These are phyloP conservation scores for Starmerella scarabaei DNA, from an alignment of 805 yeast genomes.

Conservation along the genomic window DNA sequence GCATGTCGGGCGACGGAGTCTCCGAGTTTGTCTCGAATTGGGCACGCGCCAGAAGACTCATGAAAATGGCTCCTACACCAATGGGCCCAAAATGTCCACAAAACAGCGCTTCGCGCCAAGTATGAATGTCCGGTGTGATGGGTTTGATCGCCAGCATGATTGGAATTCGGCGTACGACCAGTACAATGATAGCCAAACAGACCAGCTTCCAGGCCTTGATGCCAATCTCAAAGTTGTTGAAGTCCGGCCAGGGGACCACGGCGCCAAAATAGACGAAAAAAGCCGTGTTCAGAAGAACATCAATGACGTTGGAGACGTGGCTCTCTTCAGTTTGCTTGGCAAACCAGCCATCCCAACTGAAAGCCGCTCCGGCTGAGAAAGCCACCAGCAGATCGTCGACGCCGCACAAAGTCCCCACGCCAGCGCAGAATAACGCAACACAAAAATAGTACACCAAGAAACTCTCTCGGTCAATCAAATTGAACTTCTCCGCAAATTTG, in stretches of 20 bases:
- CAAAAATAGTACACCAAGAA: slow-evolving; percentile 75
- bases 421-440: slow-evolving; percentile 73
- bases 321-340: slow-evolving; percentile 70
- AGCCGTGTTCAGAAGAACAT: slow-evolving; percentile 65
- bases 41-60: slow-evolving; percentile 63
- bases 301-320: slow-evolving; percentile 83
- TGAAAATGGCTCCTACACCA: slow-evolving; percentile 88
- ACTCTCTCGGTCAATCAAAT: slow-evolving; percentile 75
- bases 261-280: slow-evolving; percentile 86
- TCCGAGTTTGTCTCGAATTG: slow-evolving; percentile 49
- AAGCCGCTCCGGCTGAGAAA: slow-evolving; percentile 87
- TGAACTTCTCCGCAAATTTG: slow-evolving; percentile 54
- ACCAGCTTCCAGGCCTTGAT: slow-evolving; percentile 68
- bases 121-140: slow-evolving; percentile 70
- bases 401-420: slow-evolving; percentile 76
- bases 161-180: slow-evolving; percentile 70
- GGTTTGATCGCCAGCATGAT: slow-evolving; percentile 65
- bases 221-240: slow-evolving; percentile 49
- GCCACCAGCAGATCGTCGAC: slow-evolving; percentile 80
- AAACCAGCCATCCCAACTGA: slow-evolving; percentile 89
- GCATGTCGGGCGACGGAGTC: slow-evolving; percentile 43
- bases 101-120: slow-evolving; percentile 88
- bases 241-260: slow-evolving; percentile 75
- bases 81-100: slow-evolving; percentile 95
- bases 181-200: slow-evolving; percentile 56